These are phyloP conservation scores for Cyclanthera cordifolia DNA, from an alignment of 306 rosid genomes.

Conservation along the genomic window DNA sequence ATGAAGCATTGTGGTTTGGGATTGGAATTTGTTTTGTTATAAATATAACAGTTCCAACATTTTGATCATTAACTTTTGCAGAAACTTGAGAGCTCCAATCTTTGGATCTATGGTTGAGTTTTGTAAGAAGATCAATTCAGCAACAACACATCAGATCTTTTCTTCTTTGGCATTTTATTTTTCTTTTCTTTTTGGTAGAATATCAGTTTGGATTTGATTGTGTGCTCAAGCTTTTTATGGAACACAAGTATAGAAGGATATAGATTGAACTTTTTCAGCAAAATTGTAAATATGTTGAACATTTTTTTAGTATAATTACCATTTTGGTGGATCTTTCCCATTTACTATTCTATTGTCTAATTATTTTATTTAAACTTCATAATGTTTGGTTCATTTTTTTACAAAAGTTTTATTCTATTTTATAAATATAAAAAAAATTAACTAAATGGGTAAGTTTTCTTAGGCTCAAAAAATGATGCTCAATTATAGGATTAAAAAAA, in stretches of 20 bases:
- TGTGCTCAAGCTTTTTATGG: not conserved
- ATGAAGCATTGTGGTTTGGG: not conserved
- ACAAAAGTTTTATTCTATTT: no score
- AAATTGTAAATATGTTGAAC: not conserved
- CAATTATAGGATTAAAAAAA: no score
- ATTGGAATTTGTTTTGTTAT: not conserved
- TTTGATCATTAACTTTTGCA: constrained; percentile 11
- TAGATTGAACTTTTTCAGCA: not conserved
- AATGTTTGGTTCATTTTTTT: no score
- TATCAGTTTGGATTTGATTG: not conserved
- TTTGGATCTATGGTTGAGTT: constrained; percentile 10
- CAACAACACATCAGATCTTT: not conserved
- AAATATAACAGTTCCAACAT: constrained; percentile 5
- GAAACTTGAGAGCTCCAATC: constrained; percentile 3
- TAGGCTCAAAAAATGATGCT: no score
- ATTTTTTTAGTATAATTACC: not conserved
- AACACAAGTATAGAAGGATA: not conserved
- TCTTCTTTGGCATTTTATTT: not conserved
- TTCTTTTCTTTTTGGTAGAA: not conserved
- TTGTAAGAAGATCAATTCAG: constrained; percentile 7
- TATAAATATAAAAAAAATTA: no score
- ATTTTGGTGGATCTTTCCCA: not conserved
- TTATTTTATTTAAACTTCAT: not conserved
- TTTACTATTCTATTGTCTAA: not conserved
- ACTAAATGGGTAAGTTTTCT: no score